phyloP scores from a whole-genome alignment of 2,329 filamentous ascomycete genomes.

The Zopfia rhizophila region DNA sequence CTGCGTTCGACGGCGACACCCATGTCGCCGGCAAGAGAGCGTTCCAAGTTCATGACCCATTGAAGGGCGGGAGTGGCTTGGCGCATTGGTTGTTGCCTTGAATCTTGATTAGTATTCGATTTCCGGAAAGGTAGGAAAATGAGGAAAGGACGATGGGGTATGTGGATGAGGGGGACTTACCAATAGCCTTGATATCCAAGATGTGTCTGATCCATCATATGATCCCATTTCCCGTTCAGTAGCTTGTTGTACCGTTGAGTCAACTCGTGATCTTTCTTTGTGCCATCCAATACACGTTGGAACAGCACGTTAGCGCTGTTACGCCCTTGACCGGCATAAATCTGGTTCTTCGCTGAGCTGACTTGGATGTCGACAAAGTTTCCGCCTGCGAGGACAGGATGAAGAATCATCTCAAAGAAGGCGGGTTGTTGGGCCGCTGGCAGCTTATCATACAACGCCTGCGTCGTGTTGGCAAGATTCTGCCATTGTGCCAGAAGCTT shows the following conservation, averaged over 20 bases:
- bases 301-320: constrained; percentile 52
- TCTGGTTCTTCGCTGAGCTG: constrained; percentile 48
- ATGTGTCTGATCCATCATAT: constrained; percentile 51
- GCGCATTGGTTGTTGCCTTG: constrained; percentile 78
- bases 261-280: constrained; percentile 50
- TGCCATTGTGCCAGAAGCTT: constrained; percentile 67
- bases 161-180: constrained; percentile 48
- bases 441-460: constrained; percentile 66
- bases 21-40: constrained; percentile 69
- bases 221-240: constrained; percentile 52
- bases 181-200: constrained; percentile 53
- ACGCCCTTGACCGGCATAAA: constrained; percentile 49
- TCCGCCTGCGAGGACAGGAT: constrained; percentile 68
- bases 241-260: constrained; percentile 48
- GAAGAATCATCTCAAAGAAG: constrained; percentile 71
- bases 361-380: constrained; percentile 63
- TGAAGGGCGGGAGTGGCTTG: constrained; percentile 71
- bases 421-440: constrained; percentile 63
- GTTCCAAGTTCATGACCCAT: constrained; percentile 68
- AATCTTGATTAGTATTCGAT: constrained; percentile 70
- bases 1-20: constrained; percentile 72
- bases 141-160: constrained; percentile 59
- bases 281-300: constrained; percentile 48
- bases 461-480: constrained; percentile 63
- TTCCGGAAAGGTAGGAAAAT: constrained; percentile 64